A percentile compares a stretch with the other conserved stretches of the same genome.
These are phyloP conservation scores for Fusarium sp. DNA, from an alignment of 2,329 filamentous ascomycete genomes.

Conservation along the genomic window DNA sequence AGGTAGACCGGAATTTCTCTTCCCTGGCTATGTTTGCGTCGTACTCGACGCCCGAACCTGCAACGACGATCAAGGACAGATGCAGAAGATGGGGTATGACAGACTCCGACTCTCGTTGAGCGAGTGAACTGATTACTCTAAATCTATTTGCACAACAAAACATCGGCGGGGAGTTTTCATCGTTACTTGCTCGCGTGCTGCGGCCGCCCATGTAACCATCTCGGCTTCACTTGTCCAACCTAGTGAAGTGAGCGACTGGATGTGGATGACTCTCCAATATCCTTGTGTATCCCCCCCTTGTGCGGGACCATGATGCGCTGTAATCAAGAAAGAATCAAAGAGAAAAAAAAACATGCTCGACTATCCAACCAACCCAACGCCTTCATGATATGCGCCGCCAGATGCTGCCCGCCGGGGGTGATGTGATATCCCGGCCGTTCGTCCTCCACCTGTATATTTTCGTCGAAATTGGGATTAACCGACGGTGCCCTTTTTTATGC, in stretches of 20 bases:
- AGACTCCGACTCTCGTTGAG: slow-evolving; percentile 6
- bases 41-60: not conserved
- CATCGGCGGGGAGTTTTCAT: not conserved
- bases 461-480: not conserved
- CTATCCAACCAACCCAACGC: slow-evolving; percentile 27
- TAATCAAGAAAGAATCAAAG: slow-evolving; percentile 13
- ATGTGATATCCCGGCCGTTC: slow-evolving; percentile 3
- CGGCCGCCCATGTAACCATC: not conserved
- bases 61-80: slow-evolving; percentile 4
- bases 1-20: not conserved
- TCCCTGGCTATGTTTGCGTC: slow-evolving; percentile 11
- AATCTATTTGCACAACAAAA: not conserved
- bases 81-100: slow-evolving; percentile 10
- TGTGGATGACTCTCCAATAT: not conserved
- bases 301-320: slow-evolving; percentile 14
- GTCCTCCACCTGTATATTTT: not conserved
- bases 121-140: slow-evolving; percentile 2
- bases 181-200: not conserved
- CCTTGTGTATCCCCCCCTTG: not conserved
- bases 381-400: slow-evolving; percentile 19
- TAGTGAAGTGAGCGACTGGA: not conserved
- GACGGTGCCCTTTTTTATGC: slow-evolving; percentile 5
- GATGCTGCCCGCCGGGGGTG: slow-evolving; percentile 10
- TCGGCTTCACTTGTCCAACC: not conserved
- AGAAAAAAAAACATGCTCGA: slow-evolving; percentile 11